These are phyloP conservation scores for Zasmidium citrigriseum DNA, from an alignment of 2,329 filamentous ascomycete species.

Conservation along the genomic window DNA sequence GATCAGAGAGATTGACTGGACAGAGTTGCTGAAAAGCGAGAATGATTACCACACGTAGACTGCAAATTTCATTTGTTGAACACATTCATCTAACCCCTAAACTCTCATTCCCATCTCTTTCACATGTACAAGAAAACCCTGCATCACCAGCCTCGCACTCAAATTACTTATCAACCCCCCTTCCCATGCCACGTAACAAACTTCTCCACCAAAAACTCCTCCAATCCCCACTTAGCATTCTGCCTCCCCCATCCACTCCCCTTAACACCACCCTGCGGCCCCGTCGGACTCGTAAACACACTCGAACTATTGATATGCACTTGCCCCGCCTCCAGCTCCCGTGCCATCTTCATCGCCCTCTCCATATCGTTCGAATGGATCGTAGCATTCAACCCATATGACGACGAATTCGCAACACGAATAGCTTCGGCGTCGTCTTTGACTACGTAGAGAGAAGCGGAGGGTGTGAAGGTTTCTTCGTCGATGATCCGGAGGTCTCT, in stretches of 20 bases:
- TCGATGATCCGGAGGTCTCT: not conserved
- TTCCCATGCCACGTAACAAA: conserved; percentile 31
- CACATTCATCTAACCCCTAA: no score
- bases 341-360: conserved; percentile 45
- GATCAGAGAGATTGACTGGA: no score
- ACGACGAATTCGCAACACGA: conserved; percentile 74
- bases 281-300: conserved; percentile 47
- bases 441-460: conserved; percentile 67
- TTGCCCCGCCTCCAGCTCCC: conserved; percentile 60
- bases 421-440: conserved; percentile 71
- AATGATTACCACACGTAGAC: no score
- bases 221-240: conserved; percentile 21
- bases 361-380: conserved; percentile 71
- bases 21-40: no score
- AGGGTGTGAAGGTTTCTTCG: conserved; percentile 67
- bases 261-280: conserved; percentile 54
- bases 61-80: no score
- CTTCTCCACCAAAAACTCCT: conserved; percentile 24
- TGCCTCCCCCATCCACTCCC: conserved; percentile 45
- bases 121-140: no score
- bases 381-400: conserved; percentile 71
- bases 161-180: not conserved
- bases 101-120: no score
- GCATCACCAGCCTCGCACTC: no score
- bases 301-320: conserved; percentile 55